Evolutionary conservation across 805 yeast genomes (phyloP).

Genomic region (Metschnikowia shivogae): DNA sequence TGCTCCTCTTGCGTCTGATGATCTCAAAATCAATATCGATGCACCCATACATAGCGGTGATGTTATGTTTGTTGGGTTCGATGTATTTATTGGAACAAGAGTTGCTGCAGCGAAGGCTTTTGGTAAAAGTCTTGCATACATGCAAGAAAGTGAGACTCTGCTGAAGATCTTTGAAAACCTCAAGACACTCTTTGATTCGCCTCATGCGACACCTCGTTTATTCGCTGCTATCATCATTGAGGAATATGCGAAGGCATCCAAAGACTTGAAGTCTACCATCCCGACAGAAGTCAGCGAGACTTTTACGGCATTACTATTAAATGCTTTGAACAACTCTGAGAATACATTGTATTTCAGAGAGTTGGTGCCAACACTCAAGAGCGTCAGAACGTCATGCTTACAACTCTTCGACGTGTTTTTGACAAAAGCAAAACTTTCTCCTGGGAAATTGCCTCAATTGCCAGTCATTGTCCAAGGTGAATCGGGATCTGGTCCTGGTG

Average conservation of each 20-base stretch:
- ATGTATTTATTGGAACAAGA: conserved; percentile 70
- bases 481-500: conserved; percentile 88
- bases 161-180: conserved; percentile 35
- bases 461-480: conserved; percentile 95
- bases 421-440: conserved; percentile 69
- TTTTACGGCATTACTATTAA: conserved; percentile 27
- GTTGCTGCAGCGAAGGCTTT: conserved; percentile 70
- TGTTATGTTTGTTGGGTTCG: conserved; percentile 75
- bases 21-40: conserved; percentile 77
- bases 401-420: conserved; percentile 75
- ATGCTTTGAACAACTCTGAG: conserved; percentile 40
- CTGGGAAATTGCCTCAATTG: conserved; percentile 68
- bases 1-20: conserved; percentile 50
- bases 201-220: conserved; percentile 79
- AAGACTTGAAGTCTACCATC: conserved; percentile 15
- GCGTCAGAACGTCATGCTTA: conserved; percentile 82
- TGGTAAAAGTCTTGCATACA: conserved; percentile 59
- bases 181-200: conserved; percentile 45
- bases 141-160: conserved; percentile 38
- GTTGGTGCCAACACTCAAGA: conserved; percentile 77
- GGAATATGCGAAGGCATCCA: conserved; percentile 50
- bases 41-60: conserved; percentile 92
- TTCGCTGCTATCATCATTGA: conserved; percentile 65
- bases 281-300: conserved; percentile 17
- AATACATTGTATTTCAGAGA: conserved; percentile 66